These are phyloP conservation scores for Boletus smithii DNA, from an alignment of 1,284 basidiomycete species.

Conservation along the genomic window DNA sequence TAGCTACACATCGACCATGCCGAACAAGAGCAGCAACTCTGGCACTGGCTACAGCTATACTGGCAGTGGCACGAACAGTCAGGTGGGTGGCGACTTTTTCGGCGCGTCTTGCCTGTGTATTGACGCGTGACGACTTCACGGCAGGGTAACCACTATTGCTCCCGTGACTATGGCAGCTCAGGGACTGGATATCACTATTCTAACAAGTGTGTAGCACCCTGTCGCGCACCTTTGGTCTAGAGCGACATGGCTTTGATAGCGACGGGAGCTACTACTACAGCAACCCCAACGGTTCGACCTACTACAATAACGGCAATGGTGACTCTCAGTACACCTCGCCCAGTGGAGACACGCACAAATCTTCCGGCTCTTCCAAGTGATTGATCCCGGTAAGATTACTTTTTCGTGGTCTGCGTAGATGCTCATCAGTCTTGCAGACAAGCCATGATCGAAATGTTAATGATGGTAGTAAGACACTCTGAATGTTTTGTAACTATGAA, in stretches of 20 bases:
- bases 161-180: conserved; percentile 42
- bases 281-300: conserved; percentile 59
- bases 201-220: conserved; percentile 39
- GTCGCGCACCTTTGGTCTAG: background rate
- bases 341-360: conserved; percentile 38
- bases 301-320: conserved; percentile 51
- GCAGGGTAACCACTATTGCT: conserved; percentile 58
- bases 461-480: too few relatives aligned
- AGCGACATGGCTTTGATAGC: conserved; percentile 27
- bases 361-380: conserved; percentile 9
- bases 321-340: conserved; percentile 51
- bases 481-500: too few relatives aligned
- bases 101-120: background rate
- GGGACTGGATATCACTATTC: conserved; percentile 56
- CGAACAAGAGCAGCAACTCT: conserved; percentile 16
- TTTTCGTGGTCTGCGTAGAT: too few relatives aligned
- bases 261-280: conserved; percentile 58
- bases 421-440: too few relatives aligned
- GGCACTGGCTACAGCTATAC: conserved; percentile 43
- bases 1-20: conserved; percentile 12
- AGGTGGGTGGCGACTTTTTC: conserved; percentile 32
- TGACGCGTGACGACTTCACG: background rate
- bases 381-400: too few relatives aligned
- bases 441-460: too few relatives aligned
- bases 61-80: conserved; percentile 47